Evolutionary conservation across 345 rosid genomes (phyloP).

Genomic region (Turritis glabra): DNA sequence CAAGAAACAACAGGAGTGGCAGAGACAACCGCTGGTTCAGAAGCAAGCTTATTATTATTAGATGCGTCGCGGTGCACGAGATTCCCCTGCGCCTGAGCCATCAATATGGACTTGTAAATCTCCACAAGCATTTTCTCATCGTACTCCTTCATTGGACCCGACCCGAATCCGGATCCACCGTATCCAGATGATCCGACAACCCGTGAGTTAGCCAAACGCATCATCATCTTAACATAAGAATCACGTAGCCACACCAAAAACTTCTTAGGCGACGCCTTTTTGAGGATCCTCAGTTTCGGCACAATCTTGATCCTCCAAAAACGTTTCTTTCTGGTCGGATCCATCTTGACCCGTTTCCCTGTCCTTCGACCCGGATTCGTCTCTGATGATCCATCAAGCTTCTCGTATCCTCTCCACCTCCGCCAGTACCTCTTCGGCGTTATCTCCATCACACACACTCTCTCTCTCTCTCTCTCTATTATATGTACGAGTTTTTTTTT

Average conservation of each 20-base stretch:
- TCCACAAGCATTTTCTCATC: constrained; percentile 57
- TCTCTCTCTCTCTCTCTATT: not conserved
- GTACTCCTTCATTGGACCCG: constrained; percentile 46
- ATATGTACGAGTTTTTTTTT: not conserved
- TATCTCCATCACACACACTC: constrained; percentile 24
- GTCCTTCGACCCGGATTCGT: constrained; percentile 19
- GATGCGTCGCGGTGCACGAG: constrained; percentile 48
- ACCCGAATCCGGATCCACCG: constrained; percentile 41
- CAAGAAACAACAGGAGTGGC: constrained; percentile 13
- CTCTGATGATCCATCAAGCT: constrained; percentile 39
- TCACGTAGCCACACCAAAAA: constrained; percentile 60
- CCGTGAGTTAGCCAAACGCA: constrained; percentile 53
- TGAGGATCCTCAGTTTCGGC: constrained; percentile 46
- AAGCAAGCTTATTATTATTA: constrained; percentile 20
- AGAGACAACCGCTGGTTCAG: constrained; percentile 27
- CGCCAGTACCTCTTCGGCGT: constrained; percentile 48
- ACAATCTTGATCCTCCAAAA: constrained; percentile 56
- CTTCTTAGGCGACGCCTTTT: constrained; percentile 49
- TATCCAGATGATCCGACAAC: constrained; percentile 39
- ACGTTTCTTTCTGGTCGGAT: constrained; percentile 38
- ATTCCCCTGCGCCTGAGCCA: constrained; percentile 53
- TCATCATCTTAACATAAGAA: constrained; percentile 72
- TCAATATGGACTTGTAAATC: constrained; percentile 68
- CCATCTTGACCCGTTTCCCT: constrained; percentile 30
- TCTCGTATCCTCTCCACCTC: constrained; percentile 53